Percentiles rank a stretch among this genome's conserved stretches.
Evolutionary conservation across 768 basidiomycete genomes (phyloP).

Genomic region (Tylopilus felleus): DNA sequence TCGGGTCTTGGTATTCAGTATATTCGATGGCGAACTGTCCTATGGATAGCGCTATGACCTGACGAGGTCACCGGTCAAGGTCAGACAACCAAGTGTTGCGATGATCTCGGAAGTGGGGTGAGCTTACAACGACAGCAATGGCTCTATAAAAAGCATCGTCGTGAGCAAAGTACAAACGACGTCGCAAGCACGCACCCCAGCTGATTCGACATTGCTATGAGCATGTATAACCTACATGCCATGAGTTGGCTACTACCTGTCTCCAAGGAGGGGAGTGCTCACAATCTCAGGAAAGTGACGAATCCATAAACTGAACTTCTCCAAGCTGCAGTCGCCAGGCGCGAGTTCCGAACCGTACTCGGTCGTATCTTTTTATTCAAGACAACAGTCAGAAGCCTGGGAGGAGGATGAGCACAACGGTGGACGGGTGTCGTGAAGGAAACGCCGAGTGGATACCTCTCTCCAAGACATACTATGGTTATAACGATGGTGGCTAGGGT

Average conservation of each 20-base stretch:
- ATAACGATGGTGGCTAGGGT: conserved; percentile 44
- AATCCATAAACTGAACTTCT: conserved; percentile 52
- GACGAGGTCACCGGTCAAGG: not conserved
- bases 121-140: conserved; percentile 25
- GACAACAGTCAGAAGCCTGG: conserved; percentile 49
- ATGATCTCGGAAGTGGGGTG: not conserved
- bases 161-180: not conserved
- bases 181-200: conserved; percentile 48
- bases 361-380: conserved; percentile 50
- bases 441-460: conserved; percentile 44
- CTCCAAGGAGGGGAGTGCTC: conserved; percentile 20
- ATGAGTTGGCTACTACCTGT: not conserved
- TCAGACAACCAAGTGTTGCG: not conserved
- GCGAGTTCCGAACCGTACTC: conserved; percentile 37
- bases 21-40: conserved; percentile 58
- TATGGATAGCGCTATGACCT: conserved; percentile 55
- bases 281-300: conserved; percentile 62
- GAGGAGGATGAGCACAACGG: not conserved
- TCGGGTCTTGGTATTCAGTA: conserved; percentile 17
- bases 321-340: conserved; percentile 49
- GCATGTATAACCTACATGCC: conserved; percentile 59
- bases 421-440: not conserved
- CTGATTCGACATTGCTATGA: conserved; percentile 69
- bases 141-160: conserved; percentile 17
- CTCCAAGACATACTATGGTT: conserved; percentile 45